Evolutionary conservation across 768 basidiomycete genomes (phyloP).

Genomic region (Collybia sp.): DNA sequence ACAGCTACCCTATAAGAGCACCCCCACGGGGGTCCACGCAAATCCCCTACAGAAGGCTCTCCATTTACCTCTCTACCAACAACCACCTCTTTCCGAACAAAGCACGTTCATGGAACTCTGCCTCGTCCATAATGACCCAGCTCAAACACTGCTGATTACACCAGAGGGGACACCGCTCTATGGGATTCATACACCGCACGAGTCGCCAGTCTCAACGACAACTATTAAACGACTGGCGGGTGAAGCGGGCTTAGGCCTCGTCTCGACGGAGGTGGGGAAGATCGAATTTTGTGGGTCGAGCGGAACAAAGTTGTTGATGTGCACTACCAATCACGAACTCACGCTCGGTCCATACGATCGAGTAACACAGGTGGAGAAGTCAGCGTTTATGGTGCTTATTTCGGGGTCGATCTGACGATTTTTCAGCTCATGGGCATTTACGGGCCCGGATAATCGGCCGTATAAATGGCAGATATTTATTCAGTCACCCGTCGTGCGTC

Average conservation of each 20-base stretch:
- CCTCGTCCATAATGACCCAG: conserved; percentile 34
- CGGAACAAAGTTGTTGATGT: conserved; percentile 19
- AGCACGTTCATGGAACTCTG: conserved; percentile 23
- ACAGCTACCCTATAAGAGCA: not conserved
- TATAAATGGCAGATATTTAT: conserved; percentile 36
- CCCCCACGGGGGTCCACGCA: not conserved
- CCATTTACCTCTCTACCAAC: not conserved
- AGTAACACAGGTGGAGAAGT: conserved; percentile 13
- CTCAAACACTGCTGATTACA: conserved; percentile 27
- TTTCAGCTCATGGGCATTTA: conserved; percentile 32
- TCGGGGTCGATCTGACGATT: not conserved
- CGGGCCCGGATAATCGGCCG: conserved; percentile 24
- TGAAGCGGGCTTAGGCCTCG: conserved; percentile 21
- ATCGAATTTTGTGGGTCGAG: conserved; percentile 17
- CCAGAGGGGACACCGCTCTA: conserved; percentile 27
- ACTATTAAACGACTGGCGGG: conserved; percentile 23
- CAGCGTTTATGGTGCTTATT: conserved; percentile 1
- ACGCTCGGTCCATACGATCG: conserved; percentile 4
- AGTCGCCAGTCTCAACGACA: conserved; percentile 13
- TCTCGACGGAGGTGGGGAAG: conserved; percentile 26
- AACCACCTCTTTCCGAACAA: not conserved
- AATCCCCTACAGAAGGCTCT: no score
- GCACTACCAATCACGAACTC: conserved; percentile 12
- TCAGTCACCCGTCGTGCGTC: conserved; percentile 28
- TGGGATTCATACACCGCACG: conserved; percentile 22